phyloP scores from a whole-genome alignment of 2,329 filamentous ascomycete species.

The Ceratocystis albifundus region DNA sequence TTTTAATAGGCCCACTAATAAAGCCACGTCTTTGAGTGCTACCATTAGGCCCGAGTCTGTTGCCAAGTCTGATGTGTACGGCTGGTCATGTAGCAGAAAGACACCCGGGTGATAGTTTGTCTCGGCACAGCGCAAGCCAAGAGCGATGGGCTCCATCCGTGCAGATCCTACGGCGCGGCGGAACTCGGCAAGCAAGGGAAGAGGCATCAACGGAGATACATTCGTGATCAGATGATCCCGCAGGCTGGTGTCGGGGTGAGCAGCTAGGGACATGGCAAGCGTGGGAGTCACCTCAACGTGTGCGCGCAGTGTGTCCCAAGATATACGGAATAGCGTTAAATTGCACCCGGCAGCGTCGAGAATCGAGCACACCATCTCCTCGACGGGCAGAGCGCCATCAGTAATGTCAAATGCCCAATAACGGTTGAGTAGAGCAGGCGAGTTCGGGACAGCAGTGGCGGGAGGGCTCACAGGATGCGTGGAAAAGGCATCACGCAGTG shows the following conservation, averaged over 20 bases:
- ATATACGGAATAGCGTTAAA: slow-evolving; percentile 26
- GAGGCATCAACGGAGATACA: slow-evolving; percentile 7
- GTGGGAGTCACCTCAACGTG: slow-evolving; percentile 25
- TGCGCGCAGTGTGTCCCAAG: slow-evolving; percentile 28
- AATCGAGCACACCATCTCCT: slow-evolving; percentile 26
- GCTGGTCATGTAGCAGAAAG: slow-evolving; percentile 25
- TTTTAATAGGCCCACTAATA: slow-evolving; percentile 22
- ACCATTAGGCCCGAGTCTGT: slow-evolving; percentile 23
- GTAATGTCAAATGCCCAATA: slow-evolving; percentile 28
- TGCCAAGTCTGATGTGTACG: slow-evolving; percentile 24
- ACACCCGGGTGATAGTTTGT: slow-evolving; percentile 35
- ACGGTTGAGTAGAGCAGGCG: slow-evolving; percentile 26
- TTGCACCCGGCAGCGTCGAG: slow-evolving; percentile 28
- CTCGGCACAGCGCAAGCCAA: slow-evolving; percentile 12
- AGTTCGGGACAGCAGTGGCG: slow-evolving; percentile 25
- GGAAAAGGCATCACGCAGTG: slow-evolving; percentile 25
- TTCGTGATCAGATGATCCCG: slow-evolving; percentile 23
- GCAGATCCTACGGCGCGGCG: slow-evolving; percentile 10
- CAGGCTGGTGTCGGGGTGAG: neutral
- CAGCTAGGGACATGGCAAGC: slow-evolving; percentile 24
- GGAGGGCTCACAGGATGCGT: slow-evolving; percentile 25
- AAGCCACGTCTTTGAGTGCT: slow-evolving; percentile 27
- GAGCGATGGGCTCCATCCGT: slow-evolving; percentile 25
- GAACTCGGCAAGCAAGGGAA: slow-evolving; percentile 16
- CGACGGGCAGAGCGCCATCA: slow-evolving; percentile 22